Percentiles rank a stretch among this genome's conserved stretches.
Conservation (phyloP, 768 basidiomycete species). For the Amanita phalloides region DNA sequence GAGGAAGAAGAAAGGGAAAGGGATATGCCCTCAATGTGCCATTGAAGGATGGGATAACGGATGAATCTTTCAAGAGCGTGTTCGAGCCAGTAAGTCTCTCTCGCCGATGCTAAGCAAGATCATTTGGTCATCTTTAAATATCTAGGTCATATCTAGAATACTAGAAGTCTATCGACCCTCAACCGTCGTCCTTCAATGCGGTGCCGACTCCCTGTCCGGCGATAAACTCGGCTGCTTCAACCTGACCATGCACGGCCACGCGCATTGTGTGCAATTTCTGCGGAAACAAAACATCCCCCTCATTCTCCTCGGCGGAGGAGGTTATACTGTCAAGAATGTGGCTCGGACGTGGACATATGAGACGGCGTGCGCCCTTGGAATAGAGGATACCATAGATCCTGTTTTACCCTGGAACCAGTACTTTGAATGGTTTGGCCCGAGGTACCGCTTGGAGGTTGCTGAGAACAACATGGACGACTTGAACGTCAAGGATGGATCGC, state of each 20-base stretch:
- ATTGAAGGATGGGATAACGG: constrained; percentile 87
- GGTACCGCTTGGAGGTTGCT: constrained; percentile 86
- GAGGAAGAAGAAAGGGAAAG: constrained; percentile 73
- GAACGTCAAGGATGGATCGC: constrained; percentile 69
- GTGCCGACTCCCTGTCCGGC: constrained; percentile 89
- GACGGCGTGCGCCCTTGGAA: constrained; percentile 89
- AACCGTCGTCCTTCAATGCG: constrained; percentile 88
- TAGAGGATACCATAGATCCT: constrained; percentile 65
- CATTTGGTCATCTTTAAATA: background rate
- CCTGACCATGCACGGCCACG: constrained; percentile 91
- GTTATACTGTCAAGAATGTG: constrained; percentile 96
- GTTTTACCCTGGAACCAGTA: constrained; percentile 83
- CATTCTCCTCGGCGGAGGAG: constrained; percentile 90
- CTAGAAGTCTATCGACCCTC: constrained; percentile 83
- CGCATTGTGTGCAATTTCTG: constrained; percentile 81
- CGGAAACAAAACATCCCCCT: constrained; percentile 76
- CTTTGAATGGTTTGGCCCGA: constrained; percentile 96
- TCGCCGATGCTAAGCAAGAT: constrained; percentile 2
- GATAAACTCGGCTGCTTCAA: constrained; percentile 98
- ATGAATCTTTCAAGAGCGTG: constrained; percentile 78
- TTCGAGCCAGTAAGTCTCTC: constrained; percentile 73
- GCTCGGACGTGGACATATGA: constrained; percentile 94
- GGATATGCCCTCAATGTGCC: constrained; percentile 92
- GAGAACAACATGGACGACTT: constrained; percentile 93
- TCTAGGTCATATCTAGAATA: constrained; percentile 70